Evolutionary conservation across 2,329 filamentous ascomycete genomes (phyloP).

Genomic region (Fonsecaea monophora): DNA sequence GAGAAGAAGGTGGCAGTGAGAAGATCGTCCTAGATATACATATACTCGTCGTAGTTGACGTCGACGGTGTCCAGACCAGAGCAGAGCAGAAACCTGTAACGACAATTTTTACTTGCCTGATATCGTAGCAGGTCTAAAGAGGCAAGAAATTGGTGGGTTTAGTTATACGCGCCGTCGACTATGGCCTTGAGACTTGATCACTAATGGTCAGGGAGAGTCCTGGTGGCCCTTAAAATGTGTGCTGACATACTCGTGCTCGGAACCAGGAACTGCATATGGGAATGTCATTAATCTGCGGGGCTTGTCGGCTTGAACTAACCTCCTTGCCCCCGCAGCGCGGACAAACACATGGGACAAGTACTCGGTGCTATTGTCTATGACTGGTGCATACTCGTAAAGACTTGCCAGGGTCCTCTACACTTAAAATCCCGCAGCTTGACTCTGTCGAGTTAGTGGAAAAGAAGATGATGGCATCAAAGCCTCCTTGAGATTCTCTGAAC

Average conservation of each 20-base stretch:
- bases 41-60: neutral
- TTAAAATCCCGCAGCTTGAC: neutral
- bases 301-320: neutral
- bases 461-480: neutral
- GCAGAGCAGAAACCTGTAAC: neutral
- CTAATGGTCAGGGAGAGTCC: conserved; percentile 5
- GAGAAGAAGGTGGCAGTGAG: neutral
- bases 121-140: conserved; percentile 10
- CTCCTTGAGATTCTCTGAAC: conserved; percentile 2
- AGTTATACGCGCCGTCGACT: conserved; percentile 9
- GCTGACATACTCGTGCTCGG: conserved; percentile 8
- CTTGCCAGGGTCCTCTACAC: too few relatives aligned
- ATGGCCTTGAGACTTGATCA: conserved; percentile 13
- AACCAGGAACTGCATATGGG: too few relatives aligned
- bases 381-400: too few relatives aligned
- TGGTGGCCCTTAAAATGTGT: neutral
- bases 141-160: conserved; percentile 1
- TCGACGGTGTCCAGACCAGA: neutral
- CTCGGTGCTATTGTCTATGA: too few relatives aligned
- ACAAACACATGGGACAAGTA: neutral
- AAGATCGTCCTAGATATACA: conserved; percentile 7
- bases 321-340: neutral
- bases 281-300: conserved; percentile 1
- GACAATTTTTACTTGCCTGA: neutral
- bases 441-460: neutral